Evolutionary conservation across 208 protist genomes (phyloP).

Genomic region (Leishmania turanica): DNA sequence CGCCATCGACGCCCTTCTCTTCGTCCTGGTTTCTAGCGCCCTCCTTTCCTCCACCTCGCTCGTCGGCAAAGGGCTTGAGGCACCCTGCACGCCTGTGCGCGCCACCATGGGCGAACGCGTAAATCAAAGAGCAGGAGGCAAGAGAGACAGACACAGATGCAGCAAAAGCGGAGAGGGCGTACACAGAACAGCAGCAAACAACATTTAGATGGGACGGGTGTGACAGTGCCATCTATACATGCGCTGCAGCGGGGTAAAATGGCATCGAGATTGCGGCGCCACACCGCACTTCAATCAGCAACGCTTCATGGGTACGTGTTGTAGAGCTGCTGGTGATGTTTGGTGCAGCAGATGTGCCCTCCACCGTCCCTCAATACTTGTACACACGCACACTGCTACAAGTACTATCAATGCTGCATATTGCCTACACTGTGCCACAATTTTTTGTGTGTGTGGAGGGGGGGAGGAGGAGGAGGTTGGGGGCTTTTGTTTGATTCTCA

Average conservation of each 20-base stretch:
- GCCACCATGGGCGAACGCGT: not conserved
- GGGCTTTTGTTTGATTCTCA: too few species aligned
- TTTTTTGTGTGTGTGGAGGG: too few species aligned
- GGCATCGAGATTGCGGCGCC: not conserved
- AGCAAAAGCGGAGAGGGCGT: not conserved
- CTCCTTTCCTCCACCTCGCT: not conserved
- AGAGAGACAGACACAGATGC: not conserved
- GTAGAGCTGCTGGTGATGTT: not conserved
- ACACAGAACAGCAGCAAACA: not conserved
- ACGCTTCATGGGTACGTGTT: not conserved
- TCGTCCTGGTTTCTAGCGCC: not conserved
- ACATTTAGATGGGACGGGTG: not conserved
- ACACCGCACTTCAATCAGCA: not conserved
- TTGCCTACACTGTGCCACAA: not conserved
- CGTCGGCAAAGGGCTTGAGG: not conserved
- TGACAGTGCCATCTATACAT: not conserved
- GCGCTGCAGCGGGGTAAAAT: not conserved
- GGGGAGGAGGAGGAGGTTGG: too few species aligned
- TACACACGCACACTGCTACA: not conserved
- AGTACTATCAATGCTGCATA: not conserved
- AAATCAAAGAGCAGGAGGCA: not conserved
- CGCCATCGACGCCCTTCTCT: not conserved
- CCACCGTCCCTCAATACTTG: not conserved
- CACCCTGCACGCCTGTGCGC: not conserved
- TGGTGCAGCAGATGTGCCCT: not conserved